phyloP scores from a whole-genome alignment of 2,329 filamentous ascomycete genomes.

The Aspergillus novoparasiticus region DNA sequence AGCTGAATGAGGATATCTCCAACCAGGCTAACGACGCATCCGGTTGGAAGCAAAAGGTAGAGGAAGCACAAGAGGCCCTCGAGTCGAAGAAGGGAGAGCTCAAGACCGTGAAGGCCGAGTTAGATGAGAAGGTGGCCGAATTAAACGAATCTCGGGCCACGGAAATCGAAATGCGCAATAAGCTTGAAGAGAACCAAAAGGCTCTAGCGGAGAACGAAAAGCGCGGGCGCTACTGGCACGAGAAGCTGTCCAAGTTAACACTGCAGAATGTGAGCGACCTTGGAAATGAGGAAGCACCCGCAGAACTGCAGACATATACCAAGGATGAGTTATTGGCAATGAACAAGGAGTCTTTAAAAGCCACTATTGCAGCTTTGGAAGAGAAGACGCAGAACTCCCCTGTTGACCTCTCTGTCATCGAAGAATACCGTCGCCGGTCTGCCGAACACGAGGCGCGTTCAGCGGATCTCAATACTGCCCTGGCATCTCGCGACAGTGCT shows the following conservation, averaged over 20 bases:
- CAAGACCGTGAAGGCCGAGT: constrained; percentile 74
- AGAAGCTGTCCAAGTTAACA: constrained; percentile 81
- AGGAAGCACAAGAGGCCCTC: constrained; percentile 78
- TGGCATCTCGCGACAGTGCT: constrained; percentile 76
- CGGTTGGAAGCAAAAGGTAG: constrained; percentile 70
- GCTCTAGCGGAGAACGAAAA: constrained; percentile 82
- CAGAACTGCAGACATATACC: constrained; percentile 73
- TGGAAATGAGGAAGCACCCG: constrained; percentile 53
- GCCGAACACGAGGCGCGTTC: constrained; percentile 80
- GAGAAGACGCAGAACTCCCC: constrained; percentile 81
- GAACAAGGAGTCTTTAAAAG: constrained; percentile 64
- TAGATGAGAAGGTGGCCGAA: constrained; percentile 82
- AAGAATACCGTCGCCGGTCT: constrained; percentile 83
- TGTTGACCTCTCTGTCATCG: constrained; percentile 85
- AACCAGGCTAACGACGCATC: constrained; percentile 76
- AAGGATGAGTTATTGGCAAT: constrained; percentile 67
- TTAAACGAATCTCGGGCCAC: constrained; percentile 85
- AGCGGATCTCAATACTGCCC: constrained; percentile 78
- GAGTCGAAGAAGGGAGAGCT: constrained; percentile 80
- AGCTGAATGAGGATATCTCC: constrained; percentile 75
- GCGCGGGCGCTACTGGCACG: constrained; percentile 80
- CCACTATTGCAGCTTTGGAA: constrained; percentile 66
- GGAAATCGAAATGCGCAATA: constrained; percentile 98
- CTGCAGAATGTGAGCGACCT: constrained; percentile 80
- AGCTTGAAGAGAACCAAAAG: constrained; percentile 95